phyloP scores from a whole-genome alignment of 2,329 filamentous ascomycete genomes.

The Gyromitra esculenta region DNA sequence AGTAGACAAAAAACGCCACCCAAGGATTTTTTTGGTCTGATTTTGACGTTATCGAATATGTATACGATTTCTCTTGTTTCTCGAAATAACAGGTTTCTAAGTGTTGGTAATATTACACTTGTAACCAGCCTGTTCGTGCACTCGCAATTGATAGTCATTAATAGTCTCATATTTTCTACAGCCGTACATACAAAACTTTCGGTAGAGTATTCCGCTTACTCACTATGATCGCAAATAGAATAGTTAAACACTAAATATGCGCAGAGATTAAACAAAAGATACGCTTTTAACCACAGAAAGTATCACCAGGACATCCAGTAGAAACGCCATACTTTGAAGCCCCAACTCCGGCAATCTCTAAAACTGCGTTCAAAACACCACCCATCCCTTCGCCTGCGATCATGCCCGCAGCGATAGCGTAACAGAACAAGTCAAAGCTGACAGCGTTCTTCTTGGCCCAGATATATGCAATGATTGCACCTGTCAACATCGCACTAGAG shows the following conservation, averaged over 20 bases:
- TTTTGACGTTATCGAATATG: too few relatives aligned
- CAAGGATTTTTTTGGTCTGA: neutral
- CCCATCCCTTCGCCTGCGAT: constrained; percentile 73
- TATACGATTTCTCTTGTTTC: too few relatives aligned
- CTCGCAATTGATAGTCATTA: neutral
- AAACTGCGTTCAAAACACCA: constrained; percentile 70
- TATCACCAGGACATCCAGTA: constrained; percentile 61
- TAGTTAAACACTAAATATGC: neutral
- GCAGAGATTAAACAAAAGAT: neutral
- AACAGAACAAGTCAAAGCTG: constrained; percentile 69
- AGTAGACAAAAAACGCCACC: too few relatives aligned
- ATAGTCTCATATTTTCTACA: neutral
- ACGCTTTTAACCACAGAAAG: constrained; percentile 50
- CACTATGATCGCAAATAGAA: neutral
- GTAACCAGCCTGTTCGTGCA: neutral
- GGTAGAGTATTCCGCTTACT: neutral
- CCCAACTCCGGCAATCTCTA: constrained; percentile 61
- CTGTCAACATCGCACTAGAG: constrained; percentile 69
- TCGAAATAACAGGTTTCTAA: neutral
- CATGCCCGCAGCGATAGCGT: constrained; percentile 69
- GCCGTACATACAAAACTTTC: neutral
- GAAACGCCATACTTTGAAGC: constrained; percentile 61
- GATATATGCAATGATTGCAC: constrained; percentile 65
- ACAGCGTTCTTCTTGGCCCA: constrained; percentile 68
- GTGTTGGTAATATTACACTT: neutral